Evolutionary conservation across 805 yeast genomes (phyloP).

Genomic region (Tanozyma kutaoensis): DNA sequence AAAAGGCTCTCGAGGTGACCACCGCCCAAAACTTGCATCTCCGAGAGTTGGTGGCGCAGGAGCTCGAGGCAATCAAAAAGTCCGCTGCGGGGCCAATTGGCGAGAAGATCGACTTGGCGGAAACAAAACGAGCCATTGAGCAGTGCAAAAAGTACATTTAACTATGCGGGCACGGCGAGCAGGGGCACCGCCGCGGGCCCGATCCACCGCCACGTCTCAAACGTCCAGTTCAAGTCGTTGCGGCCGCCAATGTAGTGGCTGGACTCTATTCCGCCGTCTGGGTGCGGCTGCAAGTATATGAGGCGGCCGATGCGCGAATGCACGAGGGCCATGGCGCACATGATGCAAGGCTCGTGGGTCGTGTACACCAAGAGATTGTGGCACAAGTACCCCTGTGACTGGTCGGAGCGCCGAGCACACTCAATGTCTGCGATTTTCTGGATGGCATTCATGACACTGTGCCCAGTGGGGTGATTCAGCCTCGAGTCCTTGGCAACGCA

Average conservation of each 20-base stretch:
- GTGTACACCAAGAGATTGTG: slow-evolving; percentile 67
- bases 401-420: slow-evolving; percentile 19
- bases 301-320: slow-evolving; percentile 76
- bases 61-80: too few relatives aligned
- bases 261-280: slow-evolving; percentile 41
- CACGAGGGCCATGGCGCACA: slow-evolving; percentile 93
- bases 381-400: slow-evolving; percentile 45
- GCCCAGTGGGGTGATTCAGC: slow-evolving; percentile 41
- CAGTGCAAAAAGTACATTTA: too few relatives aligned
- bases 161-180: too few relatives aligned
- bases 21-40: too few relatives aligned
- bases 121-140: too few relatives aligned
- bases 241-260: slow-evolving; percentile 67
- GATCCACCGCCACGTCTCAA: slow-evolving; percentile 68
- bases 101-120: too few relatives aligned
- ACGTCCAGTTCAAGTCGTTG: slow-evolving; percentile 73
- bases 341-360: slow-evolving; percentile 91
- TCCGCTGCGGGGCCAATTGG: too few relatives aligned
- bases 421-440: slow-evolving; percentile 48
- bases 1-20: too few relatives aligned
- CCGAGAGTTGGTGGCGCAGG: too few relatives aligned
- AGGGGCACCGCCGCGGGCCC: too few relatives aligned
- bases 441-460: slow-evolving; percentile 67
- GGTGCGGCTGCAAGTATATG: slow-evolving; percentile 37
- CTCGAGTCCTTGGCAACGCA: slow-evolving; percentile 27